These are phyloP conservation scores for Cytospora chrysosperma DNA, from an alignment of 2,329 filamentous ascomycete genomes.

Conservation along the genomic window DNA sequence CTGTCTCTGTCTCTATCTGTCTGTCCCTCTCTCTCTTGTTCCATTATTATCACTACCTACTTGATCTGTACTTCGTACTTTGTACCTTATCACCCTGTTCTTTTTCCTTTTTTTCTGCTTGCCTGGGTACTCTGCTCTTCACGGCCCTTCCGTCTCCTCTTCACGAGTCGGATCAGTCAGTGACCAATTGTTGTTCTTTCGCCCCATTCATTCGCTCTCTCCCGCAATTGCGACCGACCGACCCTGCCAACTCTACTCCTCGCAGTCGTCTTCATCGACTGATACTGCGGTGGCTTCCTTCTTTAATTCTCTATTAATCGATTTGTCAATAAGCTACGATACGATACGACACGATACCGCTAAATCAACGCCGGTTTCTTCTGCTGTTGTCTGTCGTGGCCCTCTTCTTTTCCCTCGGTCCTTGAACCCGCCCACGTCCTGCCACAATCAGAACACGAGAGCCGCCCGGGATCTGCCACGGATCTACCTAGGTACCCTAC, in stretches of 20 bases:
- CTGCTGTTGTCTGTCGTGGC: neutral
- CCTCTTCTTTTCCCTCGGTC: neutral
- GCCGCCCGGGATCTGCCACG: neutral
- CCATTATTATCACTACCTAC: neutral
- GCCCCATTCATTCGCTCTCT: constrained; percentile 9
- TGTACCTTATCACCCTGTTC: constrained; percentile 16
- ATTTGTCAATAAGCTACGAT: constrained; percentile 2
- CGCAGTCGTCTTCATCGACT: constrained; percentile 25
- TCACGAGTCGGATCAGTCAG: constrained; percentile 7
- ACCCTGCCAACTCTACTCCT: neutral
- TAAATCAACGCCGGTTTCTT: neutral
- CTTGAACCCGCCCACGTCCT: neutral
- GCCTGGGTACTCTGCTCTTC: constrained; percentile 3
- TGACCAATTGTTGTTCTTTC: constrained; percentile 2
- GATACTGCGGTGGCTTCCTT: constrained; percentile 12
- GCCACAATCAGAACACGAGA: constrained; percentile 3
- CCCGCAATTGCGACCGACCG: constrained; percentile 5
- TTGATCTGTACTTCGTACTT: constrained; percentile 1
- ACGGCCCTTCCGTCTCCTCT: neutral
- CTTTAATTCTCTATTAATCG: constrained; percentile 14
- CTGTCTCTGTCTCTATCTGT: constrained; percentile 1
- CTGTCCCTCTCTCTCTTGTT: neutral
- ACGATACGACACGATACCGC: constrained; percentile 3
- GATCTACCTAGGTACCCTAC: neutral
- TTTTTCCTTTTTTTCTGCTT: constrained; percentile 2